Evolutionary conservation across 1,284 basidiomycete species (phyloP).

Genomic region (Uromyces viciae-fabae): DNA sequence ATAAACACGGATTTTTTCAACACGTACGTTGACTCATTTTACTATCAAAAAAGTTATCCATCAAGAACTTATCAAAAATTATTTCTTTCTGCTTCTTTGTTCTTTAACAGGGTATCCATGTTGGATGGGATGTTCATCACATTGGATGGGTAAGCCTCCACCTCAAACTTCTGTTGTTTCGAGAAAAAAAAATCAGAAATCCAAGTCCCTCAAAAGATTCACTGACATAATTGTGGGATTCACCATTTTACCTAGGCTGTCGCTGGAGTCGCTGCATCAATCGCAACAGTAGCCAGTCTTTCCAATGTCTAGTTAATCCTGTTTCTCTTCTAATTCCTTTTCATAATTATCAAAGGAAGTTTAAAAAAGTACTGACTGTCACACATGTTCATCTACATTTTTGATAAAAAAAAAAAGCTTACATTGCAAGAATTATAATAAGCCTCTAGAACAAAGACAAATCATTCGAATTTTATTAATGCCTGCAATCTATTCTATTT

Average conservation of each 20-base stretch:
- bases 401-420: neutral
- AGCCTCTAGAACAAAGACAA: constrained; percentile 68
- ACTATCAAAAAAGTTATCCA: no score
- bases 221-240: neutral
- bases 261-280: constrained; percentile 23
- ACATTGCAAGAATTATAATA: constrained; percentile 63
- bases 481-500: constrained; percentile 51
- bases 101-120: constrained; percentile 2
- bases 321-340: neutral
- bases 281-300: constrained; percentile 7
- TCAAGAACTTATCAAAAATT: neutral
- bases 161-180: neutral
- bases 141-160: constrained; percentile 21
- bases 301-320: constrained; percentile 20
- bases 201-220: no score
- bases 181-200: no score
- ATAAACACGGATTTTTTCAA: constrained; percentile 1
- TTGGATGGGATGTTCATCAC: constrained; percentile 26
- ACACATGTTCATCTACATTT: neutral
- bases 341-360: neutral
- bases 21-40: neutral
- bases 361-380: neutral
- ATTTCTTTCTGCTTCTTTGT: neutral
- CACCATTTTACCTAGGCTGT: neutral
- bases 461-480: constrained; percentile 58